Conservation (phyloP, 176 grass and related monocot species). For the Phoenix roebelenii region DNA sequence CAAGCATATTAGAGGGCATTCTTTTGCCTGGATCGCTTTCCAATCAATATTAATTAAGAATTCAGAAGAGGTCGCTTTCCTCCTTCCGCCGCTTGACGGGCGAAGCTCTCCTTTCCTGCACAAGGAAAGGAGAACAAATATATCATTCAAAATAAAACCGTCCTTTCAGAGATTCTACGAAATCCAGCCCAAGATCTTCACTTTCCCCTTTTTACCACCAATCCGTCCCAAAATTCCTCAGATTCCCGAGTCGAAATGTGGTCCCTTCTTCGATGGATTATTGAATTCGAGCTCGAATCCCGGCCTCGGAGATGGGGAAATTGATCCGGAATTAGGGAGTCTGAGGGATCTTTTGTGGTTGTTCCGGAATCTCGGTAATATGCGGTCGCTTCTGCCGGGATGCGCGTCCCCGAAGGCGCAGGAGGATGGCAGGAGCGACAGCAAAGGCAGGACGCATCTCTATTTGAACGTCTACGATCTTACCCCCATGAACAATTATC, state of each 20-base stretch:
- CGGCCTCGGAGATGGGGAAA: constrained; percentile 13
- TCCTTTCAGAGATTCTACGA: too few relatives aligned
- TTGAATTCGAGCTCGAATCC: constrained; percentile 1
- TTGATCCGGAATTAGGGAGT: constrained; percentile 7
- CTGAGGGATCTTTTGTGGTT: background rate
- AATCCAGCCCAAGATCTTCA: too few relatives aligned
- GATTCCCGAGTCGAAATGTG: background rate
- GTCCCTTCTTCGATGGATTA: background rate
- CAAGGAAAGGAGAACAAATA: too few relatives aligned
- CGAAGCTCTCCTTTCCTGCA: background rate
- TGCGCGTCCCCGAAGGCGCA: background rate
- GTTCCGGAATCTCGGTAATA: background rate
- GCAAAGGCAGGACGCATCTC: constrained; percentile 10
- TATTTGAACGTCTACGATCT: constrained; percentile 41
- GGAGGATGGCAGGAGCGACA: background rate
- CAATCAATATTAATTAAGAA: background rate
- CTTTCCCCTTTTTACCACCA: too few relatives aligned
- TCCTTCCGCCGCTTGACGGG: background rate
- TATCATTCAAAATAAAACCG: too few relatives aligned
- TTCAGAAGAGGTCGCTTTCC: background rate
- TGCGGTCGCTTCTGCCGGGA: background rate
- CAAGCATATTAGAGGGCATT: too few relatives aligned
- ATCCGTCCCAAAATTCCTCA: background rate
- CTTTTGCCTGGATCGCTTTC: background rate
- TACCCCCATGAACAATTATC: too few relatives aligned